phyloP scores from a whole-genome alignment of 2,329 filamentous ascomycete species.

The Talaromyces rugulosus region DNA sequence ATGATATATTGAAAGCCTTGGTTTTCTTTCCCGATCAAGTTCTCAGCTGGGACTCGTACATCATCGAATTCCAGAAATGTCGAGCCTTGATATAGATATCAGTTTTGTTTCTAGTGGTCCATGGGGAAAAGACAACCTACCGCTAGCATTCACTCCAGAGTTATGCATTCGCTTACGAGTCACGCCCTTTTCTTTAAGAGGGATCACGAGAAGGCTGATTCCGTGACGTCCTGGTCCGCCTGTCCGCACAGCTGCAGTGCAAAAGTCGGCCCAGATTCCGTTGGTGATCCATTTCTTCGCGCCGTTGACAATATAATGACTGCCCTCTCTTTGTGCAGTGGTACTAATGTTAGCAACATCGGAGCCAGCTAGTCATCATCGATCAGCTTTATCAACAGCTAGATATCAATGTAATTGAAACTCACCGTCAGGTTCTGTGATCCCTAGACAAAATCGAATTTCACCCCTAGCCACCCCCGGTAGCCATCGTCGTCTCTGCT shows the following conservation, averaged over 20 bases:
- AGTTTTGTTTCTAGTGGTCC: neutral
- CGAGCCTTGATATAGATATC: conserved; percentile 31
- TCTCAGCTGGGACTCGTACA: conserved; percentile 64
- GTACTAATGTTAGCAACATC: conserved; percentile 63
- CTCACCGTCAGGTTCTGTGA: conserved; percentile 59
- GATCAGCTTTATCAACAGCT: neutral
- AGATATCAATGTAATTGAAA: conserved; percentile 5
- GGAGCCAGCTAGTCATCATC: conserved; percentile 45
- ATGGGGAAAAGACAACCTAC: conserved; percentile 26
- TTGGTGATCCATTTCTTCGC: conserved; percentile 68
- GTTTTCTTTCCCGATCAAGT: conserved; percentile 66
- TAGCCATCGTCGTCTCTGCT: conserved; percentile 57
- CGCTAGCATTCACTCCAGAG: conserved; percentile 63
- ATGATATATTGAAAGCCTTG: conserved; percentile 69
- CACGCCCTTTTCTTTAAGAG: conserved; percentile 49
- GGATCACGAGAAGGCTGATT: conserved; percentile 57
- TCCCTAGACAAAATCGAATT: conserved; percentile 60
- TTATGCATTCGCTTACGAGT: conserved; percentile 51
- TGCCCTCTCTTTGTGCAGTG: conserved; percentile 51
- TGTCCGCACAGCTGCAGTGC: conserved; percentile 60
- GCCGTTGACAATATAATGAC: conserved; percentile 60
- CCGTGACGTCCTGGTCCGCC: conserved; percentile 51
- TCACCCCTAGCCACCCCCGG: conserved; percentile 56
- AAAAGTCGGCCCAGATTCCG: conserved; percentile 56
- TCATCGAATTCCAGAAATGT: conserved; percentile 69